phyloP scores from a whole-genome alignment of 2,329 filamentous ascomycete species.

The Xylaria sp. region DNA sequence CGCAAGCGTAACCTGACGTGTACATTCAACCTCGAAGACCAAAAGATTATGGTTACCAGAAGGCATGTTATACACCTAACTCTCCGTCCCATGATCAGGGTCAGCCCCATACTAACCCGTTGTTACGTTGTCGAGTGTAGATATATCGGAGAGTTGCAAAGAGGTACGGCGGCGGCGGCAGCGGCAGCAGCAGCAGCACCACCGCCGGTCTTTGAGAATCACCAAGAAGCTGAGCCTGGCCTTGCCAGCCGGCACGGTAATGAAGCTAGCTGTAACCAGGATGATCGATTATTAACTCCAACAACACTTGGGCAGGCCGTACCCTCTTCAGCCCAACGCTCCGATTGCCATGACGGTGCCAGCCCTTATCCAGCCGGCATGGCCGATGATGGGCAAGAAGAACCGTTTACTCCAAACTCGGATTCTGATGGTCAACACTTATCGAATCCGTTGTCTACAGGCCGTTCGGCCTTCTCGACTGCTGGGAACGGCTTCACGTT shows the following conservation, averaged over 20 bases:
- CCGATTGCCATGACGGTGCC: neutral
- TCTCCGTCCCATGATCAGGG: neutral
- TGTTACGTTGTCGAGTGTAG: neutral
- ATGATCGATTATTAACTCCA: neutral
- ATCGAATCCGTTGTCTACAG: slow-evolving; percentile 1
- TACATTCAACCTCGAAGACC: neutral
- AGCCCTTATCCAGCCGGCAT: neutral
- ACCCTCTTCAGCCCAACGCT: neutral
- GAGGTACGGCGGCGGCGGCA: neutral
- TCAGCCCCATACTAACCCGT: neutral
- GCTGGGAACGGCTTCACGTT: neutral
- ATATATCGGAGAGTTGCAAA: slow-evolving; percentile 9
- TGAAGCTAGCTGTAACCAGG: neutral
- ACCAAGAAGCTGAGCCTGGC: neutral
- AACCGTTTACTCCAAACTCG: neutral
- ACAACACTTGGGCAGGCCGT: neutral
- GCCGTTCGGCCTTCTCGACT: neutral
- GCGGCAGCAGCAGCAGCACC: too few species aligned
- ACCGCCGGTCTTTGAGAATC: neutral
- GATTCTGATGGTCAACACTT: neutral
- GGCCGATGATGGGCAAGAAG: neutral
- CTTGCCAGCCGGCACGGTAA: neutral
- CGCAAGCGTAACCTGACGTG: slow-evolving; percentile 2
- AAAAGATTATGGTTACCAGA: slow-evolving; percentile 8
- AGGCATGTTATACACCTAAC: neutral